Base-by-base conservation (phyloP, 768 basidiomycete genomes). In the Suillus subalutaceus region DNA sequence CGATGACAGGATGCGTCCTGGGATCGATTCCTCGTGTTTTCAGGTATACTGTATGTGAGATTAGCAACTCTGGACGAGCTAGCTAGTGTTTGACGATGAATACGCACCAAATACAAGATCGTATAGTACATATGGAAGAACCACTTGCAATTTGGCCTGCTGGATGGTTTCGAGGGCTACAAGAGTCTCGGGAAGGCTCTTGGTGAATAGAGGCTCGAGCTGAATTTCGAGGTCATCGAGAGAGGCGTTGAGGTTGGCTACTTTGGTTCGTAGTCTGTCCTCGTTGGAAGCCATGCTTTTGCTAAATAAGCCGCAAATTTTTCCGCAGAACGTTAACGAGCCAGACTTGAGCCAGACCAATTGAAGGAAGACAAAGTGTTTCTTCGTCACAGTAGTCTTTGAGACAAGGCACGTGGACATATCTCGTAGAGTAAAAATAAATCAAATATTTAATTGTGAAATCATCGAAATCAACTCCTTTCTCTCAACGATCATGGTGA, bases 51-150 rank as follows among this genome's bases (percentile, higher is more conserved):
- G 62, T 18, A 20, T 53, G 23, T 23, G 32, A 2, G 55, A 55
- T 59, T 4, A 65, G 30, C 43, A 64, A 4, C 48, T 41, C 20
- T 20, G 37, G 26, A 40, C 18, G 18, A 30, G 40, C 48, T 37
- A 3, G 35, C 1, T 15, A 40, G 5, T 32, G n/a, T 37, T 9
- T 5, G 18, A 38, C 37, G 16, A 20, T 50, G 6, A 56, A 44
- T 6, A 80, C 89, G 69, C 68, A 94, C 94, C 89, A 78, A 93
- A 94, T n/a, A 94, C 79, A 12, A 96, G 83, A 75, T 94, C 93
- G 72, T 95, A 93, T 4, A 91, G 83, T 38, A 93, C 82, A 77
- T 95, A 95, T n/a, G 92, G 91, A 52, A 95, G 73, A 43, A 87
- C 80, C 6, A 89, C 88, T 68, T 95, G 91, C 3, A 94, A 77